These are phyloP conservation scores for Pythium chondricola DNA, from an alignment of 352 stramenopile species.

Conservation along the genomic window DNA sequence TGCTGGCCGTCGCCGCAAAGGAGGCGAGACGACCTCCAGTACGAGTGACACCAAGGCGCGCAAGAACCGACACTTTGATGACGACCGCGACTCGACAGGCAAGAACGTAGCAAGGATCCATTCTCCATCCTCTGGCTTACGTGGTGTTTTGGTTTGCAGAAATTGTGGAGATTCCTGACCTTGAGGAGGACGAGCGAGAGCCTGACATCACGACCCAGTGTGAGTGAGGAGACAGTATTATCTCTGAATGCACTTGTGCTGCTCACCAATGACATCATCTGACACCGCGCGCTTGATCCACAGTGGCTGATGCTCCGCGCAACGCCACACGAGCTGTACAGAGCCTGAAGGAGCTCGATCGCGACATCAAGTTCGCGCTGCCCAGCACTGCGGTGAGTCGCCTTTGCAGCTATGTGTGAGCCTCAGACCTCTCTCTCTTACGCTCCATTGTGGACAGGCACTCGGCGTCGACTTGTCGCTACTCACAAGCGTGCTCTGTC, in stretches of 20 bases:
- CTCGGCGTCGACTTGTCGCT: conserved; percentile 62
- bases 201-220: conserved; percentile 64
- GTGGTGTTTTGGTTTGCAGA: conserved; percentile 20
- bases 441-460: conserved; percentile 18
- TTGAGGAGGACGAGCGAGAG: conserved; percentile 78
- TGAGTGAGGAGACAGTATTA: not conserved
- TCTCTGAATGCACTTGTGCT: too few species aligned
- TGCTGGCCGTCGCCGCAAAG: conserved; percentile 46
- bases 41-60: conserved; percentile 28
- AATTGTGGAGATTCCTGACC: conserved; percentile 73
- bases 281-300: too few species aligned
- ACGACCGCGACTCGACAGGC: conserved; percentile 60
- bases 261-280: too few species aligned
- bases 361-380: conserved; percentile 73
- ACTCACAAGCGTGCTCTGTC: conserved; percentile 56
- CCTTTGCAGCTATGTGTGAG: too few species aligned
- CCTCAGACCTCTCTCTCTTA: not conserved
- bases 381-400: conserved; percentile 36
- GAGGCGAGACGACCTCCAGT: conserved; percentile 22
- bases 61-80: conserved; percentile 74
- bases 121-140: not conserved
- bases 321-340: conserved; percentile 63
- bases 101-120: too few species aligned
- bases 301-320: conserved; percentile 71
- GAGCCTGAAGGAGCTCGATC: conserved; percentile 72